Evolutionary conservation across 345 rosid species (phyloP).

Genomic region (Salix brachista): DNA sequence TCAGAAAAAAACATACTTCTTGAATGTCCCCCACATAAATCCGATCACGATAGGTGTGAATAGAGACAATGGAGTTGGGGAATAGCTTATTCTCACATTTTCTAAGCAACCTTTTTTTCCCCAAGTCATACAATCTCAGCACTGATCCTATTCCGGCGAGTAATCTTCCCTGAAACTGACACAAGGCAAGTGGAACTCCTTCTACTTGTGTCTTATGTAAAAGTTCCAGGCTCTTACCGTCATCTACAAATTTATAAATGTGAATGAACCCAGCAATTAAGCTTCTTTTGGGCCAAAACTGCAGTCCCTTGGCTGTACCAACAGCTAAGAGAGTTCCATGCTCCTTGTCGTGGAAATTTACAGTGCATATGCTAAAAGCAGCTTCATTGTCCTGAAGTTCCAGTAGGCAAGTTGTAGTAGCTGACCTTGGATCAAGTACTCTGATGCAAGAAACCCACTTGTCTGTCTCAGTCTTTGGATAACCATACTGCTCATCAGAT

Average conservation of each 20-base stretch:
- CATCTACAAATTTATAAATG: conserved; percentile 86
- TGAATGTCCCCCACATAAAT: conserved; percentile 94
- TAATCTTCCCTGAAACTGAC: conserved; percentile 94
- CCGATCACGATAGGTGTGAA: conserved; percentile 87
- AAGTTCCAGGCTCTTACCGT: conserved; percentile 78
- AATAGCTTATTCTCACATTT: conserved; percentile 96
- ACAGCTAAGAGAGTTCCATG: conserved; percentile 89
- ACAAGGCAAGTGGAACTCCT: conserved; percentile 81
- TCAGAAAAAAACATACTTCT: conserved; percentile 50
- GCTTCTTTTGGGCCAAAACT: conserved; percentile 80
- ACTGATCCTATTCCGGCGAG: conserved; percentile 88
- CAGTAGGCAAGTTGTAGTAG: conserved; percentile 75
- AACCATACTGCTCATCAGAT: conserved; percentile 96
- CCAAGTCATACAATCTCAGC: conserved; percentile 88
- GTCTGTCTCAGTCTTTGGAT: conserved; percentile 88
- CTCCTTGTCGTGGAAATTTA: conserved; percentile 94
- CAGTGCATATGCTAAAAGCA: conserved; percentile 86
- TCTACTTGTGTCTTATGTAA: conserved; percentile 96
- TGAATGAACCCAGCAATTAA: conserved; percentile 75
- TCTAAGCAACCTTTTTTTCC: conserved; percentile 81
- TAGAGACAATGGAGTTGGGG: conserved; percentile 72
- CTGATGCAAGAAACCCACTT: conserved; percentile 98
- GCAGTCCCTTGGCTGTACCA: conserved; percentile 88
- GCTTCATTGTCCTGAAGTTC: conserved; percentile 99
- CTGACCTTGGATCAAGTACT: conserved; percentile 82